A percentile compares a stretch with the other conserved stretches of the same genome.
These are phyloP conservation scores for Rhytidhysteron rufulum DNA, from an alignment of 2,329 filamentous ascomycete genomes.

Conservation along the genomic window DNA sequence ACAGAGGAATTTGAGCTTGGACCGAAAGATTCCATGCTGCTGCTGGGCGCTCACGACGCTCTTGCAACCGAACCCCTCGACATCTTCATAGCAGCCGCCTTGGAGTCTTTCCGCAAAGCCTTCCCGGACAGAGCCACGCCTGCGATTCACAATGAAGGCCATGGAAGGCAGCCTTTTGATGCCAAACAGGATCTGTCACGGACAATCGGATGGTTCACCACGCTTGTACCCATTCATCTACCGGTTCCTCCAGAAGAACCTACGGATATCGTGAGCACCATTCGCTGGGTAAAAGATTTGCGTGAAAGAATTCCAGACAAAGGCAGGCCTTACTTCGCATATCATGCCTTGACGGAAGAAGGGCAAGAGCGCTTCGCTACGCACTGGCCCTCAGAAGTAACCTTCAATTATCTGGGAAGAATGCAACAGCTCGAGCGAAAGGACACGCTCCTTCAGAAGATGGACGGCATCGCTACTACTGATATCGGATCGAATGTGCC, in stretches of 20 bases:
- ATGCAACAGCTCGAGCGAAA: constrained; percentile 48
- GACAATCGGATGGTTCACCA: constrained; percentile 52
- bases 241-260: constrained; percentile 19
- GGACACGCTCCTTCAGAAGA: constrained; percentile 28
- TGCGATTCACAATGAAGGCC: constrained; percentile 47
- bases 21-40: constrained; percentile 28
- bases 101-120: constrained; percentile 41
- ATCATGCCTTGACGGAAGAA: constrained; percentile 5
- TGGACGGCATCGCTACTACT: neutral
- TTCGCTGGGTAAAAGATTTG: constrained; percentile 30
- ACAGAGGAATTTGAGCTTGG: constrained; percentile 26
- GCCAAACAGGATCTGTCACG: constrained; percentile 45
- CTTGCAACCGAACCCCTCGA: constrained; percentile 34
- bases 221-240: constrained; percentile 26
- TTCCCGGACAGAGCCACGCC: constrained; percentile 41
- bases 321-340: constrained; percentile 45
- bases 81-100: constrained; percentile 30
- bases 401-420: constrained; percentile 51
- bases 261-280: constrained; percentile 27
- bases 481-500: constrained; percentile 4
- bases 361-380: constrained; percentile 9
- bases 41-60: constrained; percentile 29
- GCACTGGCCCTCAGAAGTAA: constrained; percentile 47
- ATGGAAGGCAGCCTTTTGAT: constrained; percentile 47
- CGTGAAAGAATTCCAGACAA: constrained; percentile 35